Conservation (phyloP, 805 yeast genomes). For the Candida hispaniensis region DNA sequence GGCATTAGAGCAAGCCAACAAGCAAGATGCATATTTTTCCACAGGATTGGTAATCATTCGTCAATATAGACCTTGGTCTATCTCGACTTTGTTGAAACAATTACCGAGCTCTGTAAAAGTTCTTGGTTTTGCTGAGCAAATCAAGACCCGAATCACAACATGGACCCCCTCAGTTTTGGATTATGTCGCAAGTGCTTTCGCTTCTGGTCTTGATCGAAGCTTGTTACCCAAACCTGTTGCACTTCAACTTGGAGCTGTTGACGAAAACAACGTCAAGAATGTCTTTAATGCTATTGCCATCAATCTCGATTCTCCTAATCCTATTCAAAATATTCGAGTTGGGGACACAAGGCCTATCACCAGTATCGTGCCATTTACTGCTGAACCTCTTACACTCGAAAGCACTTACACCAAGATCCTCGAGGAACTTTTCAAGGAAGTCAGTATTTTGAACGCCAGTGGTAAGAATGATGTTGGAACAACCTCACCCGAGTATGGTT, state of each 20-base stretch:
- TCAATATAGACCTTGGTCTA: slow-evolving; percentile 63
- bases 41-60: slow-evolving; percentile 47
- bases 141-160: slow-evolving; percentile 33
- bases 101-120: slow-evolving; percentile 47
- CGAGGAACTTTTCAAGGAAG: slow-evolving; percentile 50
- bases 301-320: slow-evolving; percentile 43
- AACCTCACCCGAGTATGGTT: slow-evolving; percentile 76
- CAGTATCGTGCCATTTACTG: slow-evolving; percentile 23
- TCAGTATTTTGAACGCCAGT: slow-evolving; percentile 52
- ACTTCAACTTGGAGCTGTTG: slow-evolving; percentile 40
- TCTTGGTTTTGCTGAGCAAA: slow-evolving; percentile 60
- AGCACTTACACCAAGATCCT: slow-evolving; percentile 68
- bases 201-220: slow-evolving; percentile 18
- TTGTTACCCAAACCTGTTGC: slow-evolving; percentile 38
- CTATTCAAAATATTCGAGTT: slow-evolving; percentile 51
- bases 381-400: slow-evolving; percentile 48
- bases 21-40: slow-evolving; percentile 25
- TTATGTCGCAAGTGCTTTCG: slow-evolving; percentile 46
- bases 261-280: slow-evolving; percentile 32
- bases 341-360: slow-evolving; percentile 32
- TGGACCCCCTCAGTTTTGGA: slow-evolving; percentile 70
- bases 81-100: slow-evolving; percentile 37
- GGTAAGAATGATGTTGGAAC: slow-evolving; percentile 35
- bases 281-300: slow-evolving; percentile 39
- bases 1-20: too few species aligned